These are phyloP conservation scores for Rhodotorula mucilaginosa DNA, from an alignment of 1,284 basidiomycete species.

Conservation along the genomic window DNA sequence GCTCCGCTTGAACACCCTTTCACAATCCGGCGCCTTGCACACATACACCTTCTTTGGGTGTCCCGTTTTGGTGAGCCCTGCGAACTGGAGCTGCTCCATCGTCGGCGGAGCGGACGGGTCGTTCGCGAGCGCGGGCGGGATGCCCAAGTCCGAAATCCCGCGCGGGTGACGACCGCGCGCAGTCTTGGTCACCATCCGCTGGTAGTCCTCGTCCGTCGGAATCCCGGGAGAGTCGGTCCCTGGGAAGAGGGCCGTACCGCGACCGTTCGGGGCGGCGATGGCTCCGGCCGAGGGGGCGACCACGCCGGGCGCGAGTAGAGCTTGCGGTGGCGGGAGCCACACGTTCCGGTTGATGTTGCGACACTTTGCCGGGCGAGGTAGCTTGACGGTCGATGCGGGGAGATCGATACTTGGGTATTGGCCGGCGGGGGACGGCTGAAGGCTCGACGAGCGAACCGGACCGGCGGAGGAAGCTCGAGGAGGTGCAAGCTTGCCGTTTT, in stretches of 20 bases:
- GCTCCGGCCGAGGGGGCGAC: neutral
- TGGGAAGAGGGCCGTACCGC: neutral
- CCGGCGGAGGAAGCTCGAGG: too few relatives aligned
- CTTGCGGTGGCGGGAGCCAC: slow-evolving; percentile 31
- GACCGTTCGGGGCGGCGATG: neutral
- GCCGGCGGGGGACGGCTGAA: too few relatives aligned
- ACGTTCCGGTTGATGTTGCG: neutral
- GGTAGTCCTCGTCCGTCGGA: slow-evolving; percentile 21
- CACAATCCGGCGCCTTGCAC: slow-evolving; percentile 43
- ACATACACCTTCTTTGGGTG: slow-evolving; percentile 43
- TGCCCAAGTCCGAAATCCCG: slow-evolving; percentile 28
- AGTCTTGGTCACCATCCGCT: slow-evolving; percentile 41
- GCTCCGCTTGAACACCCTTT: slow-evolving; percentile 71
- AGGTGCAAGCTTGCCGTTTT: too few relatives aligned
- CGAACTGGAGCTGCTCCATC: slow-evolving; percentile 24
- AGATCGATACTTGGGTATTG: too few relatives aligned
- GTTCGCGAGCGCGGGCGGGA: slow-evolving; percentile 16
- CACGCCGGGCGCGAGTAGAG: slow-evolving; percentile 28
- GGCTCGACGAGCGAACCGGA: too few relatives aligned
- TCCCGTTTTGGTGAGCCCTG: slow-evolving; percentile 42
- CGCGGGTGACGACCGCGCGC: slow-evolving; percentile 43
- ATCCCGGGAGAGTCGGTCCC: slow-evolving; percentile 13
- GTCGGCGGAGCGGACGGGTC: slow-evolving; percentile 32
- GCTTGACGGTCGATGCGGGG: too few relatives aligned
- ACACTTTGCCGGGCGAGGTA: too few relatives aligned